phyloP scores from a whole-genome alignment of 2,329 filamentous ascomycete genomes.

The Colletotrichum eleusines region DNA sequence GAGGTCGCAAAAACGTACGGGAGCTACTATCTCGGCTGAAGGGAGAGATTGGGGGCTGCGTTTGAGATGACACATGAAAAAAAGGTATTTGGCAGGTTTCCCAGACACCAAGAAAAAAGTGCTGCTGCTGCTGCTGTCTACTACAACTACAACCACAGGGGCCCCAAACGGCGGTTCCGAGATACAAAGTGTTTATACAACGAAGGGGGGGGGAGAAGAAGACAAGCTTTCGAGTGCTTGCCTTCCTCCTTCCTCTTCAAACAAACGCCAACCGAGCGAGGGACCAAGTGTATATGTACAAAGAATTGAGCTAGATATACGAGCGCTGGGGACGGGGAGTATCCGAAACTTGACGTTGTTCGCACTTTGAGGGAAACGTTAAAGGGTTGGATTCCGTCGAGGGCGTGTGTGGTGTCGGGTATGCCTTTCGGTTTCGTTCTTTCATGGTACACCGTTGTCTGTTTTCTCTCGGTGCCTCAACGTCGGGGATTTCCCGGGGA shows the following conservation, averaged over 20 bases:
- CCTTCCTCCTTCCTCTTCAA: background rate
- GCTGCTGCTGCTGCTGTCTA: background rate
- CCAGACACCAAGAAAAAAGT: background rate
- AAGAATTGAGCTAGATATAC: background rate
- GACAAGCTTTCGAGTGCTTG: background rate
- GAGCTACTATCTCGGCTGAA: background rate
- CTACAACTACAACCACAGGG: background rate
- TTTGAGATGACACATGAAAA: conserved; percentile 18
- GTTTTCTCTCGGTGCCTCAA: conserved; percentile 2
- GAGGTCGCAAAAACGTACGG: background rate
- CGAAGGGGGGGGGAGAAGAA: background rate
- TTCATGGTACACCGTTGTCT: conserved; percentile 11
- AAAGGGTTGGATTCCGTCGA: conserved; percentile 1
- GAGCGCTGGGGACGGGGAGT: background rate
- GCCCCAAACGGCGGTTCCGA: background rate
- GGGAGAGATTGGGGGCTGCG: background rate
- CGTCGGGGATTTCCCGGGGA: conserved; percentile 4
- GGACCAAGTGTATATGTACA: background rate
- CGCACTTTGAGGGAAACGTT: conserved; percentile 16
- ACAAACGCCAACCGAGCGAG: background rate
- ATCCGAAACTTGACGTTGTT: conserved; percentile 7
- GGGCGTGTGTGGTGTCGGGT: background rate
- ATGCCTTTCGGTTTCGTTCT: background rate
- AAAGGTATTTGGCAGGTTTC: conserved; percentile 3
- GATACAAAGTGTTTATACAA: conserved; percentile 10